Evolutionary conservation across 108 stramenopile species (phyloP).

Genomic region (Pseudonitzschia pungens): DNA sequence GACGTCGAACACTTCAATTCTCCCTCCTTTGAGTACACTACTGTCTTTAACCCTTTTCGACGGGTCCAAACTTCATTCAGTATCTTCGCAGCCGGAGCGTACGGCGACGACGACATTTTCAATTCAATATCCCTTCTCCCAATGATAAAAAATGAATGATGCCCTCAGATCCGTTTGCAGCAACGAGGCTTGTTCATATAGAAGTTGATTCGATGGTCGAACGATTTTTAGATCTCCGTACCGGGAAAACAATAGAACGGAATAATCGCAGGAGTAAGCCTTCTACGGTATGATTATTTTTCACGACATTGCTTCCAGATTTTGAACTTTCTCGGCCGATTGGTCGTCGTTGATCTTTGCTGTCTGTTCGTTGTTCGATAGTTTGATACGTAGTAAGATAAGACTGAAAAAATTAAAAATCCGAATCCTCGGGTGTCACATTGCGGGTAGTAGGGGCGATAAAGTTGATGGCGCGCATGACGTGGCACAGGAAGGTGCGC

Average conservation of each 20-base stretch:
- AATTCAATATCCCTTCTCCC: not conserved
- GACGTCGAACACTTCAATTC: slow-evolving; percentile 51
- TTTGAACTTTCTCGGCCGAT: not conserved
- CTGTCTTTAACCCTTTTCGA: slow-evolving; percentile 51
- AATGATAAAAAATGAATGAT: too few relatives aligned
- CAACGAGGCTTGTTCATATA: too few relatives aligned
- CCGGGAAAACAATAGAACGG: too few relatives aligned
- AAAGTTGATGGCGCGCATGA: not conserved
- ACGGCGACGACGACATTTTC: slow-evolving; percentile 50
- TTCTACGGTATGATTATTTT: too few relatives aligned
- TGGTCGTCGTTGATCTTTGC: not conserved
- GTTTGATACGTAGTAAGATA: too few relatives aligned
- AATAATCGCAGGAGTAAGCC: too few relatives aligned
- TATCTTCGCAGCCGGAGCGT: slow-evolving; percentile 43
- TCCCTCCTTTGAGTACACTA: slow-evolving; percentile 54
- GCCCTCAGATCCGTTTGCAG: too few relatives aligned
- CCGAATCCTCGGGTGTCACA: too few relatives aligned
- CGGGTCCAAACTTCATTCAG: slow-evolving; percentile 39
- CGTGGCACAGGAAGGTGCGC: slow-evolving; percentile 7
- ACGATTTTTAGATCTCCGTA: not conserved
- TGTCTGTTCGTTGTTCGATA: not conserved
- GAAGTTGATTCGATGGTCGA: not conserved
- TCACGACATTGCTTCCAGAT: too few relatives aligned
- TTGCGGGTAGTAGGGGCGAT: too few relatives aligned
- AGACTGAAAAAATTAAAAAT: too few relatives aligned